Evolutionary conservation across 768 basidiomycete genomes (phyloP).

Genomic region (Kwoniella dendrophila): DNA sequence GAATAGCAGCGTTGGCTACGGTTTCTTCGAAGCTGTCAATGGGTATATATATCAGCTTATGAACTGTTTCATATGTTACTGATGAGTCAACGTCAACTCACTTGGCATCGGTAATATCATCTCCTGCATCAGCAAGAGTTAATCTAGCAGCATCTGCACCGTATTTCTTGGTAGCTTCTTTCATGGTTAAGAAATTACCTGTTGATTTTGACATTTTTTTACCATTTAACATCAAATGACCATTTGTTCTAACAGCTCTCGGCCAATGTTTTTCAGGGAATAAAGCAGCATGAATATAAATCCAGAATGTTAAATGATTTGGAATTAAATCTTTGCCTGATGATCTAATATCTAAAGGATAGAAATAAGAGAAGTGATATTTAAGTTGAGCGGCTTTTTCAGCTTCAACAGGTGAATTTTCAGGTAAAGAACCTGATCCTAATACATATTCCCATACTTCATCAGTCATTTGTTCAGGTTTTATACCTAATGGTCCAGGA

Average conservation of each 20-base stretch:
- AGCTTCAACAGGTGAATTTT: constrained; percentile 64
- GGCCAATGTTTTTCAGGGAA: constrained; percentile 89
- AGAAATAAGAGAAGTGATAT: constrained; percentile 93
- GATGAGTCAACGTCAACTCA: constrained; percentile 24
- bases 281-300: constrained; percentile 94
- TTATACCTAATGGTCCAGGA: constrained; percentile 80
- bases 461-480: constrained; percentile 90
- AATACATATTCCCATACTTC: constrained; percentile 97
- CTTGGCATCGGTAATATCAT: constrained; percentile 96
- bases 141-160: constrained; percentile 94
- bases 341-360: constrained; percentile 96
- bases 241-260: constrained; percentile 87
- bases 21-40: constrained; percentile 90
- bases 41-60: constrained; percentile 15
- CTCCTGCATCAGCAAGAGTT: constrained; percentile 92
- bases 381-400: constrained; percentile 83
- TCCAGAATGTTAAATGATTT: constrained; percentile 89
- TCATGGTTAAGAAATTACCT: constrained; percentile 89
- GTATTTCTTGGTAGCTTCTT: constrained; percentile 87
- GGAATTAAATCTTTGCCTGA: constrained; percentile 96
- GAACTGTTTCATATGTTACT: background rate
- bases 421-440: constrained; percentile 60
- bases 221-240: constrained; percentile 94
- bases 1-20: constrained; percentile 93
- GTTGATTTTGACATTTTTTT: constrained; percentile 99